Conservation (phyloP, 2,329 filamentous ascomycete genomes). For the Fusarium brevicatenulatum region DNA sequence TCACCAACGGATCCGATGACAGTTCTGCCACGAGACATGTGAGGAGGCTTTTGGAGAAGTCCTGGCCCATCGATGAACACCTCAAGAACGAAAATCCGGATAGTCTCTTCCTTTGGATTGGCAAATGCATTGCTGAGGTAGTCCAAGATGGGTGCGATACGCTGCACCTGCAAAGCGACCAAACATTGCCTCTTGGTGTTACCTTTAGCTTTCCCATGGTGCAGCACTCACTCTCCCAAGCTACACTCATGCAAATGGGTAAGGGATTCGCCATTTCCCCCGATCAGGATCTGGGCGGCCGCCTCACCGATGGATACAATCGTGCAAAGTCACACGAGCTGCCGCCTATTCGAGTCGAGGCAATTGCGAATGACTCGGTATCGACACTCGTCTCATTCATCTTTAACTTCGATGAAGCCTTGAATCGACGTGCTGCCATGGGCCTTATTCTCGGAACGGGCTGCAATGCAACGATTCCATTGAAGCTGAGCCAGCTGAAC, state of each 20-base stretch:
- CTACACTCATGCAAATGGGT: constrained; percentile 74
- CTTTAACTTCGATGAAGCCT: constrained; percentile 71
- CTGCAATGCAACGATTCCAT: constrained; percentile 81
- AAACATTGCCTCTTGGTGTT: constrained; percentile 70
- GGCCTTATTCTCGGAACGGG: constrained; percentile 85
- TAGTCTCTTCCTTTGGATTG: constrained; percentile 84
- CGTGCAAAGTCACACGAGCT: constrained; percentile 58
- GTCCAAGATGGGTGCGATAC: constrained; percentile 66
- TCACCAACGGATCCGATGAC: constrained; percentile 22
- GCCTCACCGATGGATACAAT: constrained; percentile 68
- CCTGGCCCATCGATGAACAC: constrained; percentile 79
- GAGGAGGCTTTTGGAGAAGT: constrained; percentile 71
- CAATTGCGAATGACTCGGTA: constrained; percentile 85
- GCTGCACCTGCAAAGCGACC: constrained; percentile 54
- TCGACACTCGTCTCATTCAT: constrained; percentile 82
- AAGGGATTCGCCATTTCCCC: constrained; percentile 74
- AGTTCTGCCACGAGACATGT: constrained; percentile 52
- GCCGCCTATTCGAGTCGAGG: constrained; percentile 75
- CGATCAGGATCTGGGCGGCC: constrained; percentile 68
- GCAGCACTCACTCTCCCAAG: constrained; percentile 70
- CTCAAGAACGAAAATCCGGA: constrained; percentile 80
- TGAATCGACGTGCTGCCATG: constrained; percentile 76
- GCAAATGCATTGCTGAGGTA: constrained; percentile 78
- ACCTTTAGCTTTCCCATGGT: constrained; percentile 78
- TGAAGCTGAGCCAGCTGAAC: constrained; percentile 71